A percentile compares a stretch with the other conserved stretches of the same genome.
phyloP scores from a whole-genome alignment of 805 yeast genomes.

The Candida multigemmis region DNA sequence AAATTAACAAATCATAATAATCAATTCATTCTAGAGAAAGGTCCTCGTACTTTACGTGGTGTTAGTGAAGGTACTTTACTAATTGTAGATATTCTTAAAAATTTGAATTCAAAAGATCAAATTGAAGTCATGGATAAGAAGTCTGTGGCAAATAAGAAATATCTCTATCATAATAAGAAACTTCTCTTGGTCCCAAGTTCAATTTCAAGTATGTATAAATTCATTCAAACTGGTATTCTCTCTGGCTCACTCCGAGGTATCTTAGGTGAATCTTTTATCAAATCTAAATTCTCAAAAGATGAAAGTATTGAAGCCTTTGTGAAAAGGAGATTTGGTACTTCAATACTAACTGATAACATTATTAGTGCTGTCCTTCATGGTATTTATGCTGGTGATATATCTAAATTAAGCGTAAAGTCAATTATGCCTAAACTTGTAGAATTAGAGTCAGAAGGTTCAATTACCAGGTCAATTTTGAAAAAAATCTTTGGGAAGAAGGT shows the following conservation, averaged over 20 bases:
- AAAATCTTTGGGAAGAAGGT: constrained; percentile 15
- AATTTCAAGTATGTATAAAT: constrained; percentile 14
- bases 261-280: constrained; percentile 42
- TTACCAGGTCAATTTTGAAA: constrained; percentile 37
- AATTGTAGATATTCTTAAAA: constrained; percentile 49
- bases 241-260: constrained; percentile 36
- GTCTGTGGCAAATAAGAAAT: constrained; percentile 66
- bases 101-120: constrained; percentile 38
- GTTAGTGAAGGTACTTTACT: constrained; percentile 69
- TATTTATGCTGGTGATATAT: constrained; percentile 70
- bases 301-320: constrained; percentile 68
- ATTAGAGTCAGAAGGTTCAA: constrained; percentile 54
- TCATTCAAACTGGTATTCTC: constrained; percentile 30
- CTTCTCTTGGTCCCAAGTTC: constrained; percentile 50
- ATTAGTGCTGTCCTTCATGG: constrained; percentile 84
- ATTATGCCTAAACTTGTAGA: constrained; percentile 47
- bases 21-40: constrained; percentile 55
- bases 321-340: constrained; percentile 56
- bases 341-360: constrained; percentile 42
- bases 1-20: constrained; percentile 11
- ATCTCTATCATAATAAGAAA: constrained; percentile 39
- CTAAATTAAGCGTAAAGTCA: constrained; percentile 54
- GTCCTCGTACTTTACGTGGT: constrained; percentile 87
- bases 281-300: constrained; percentile 30
- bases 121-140: constrained; percentile 49